A percentile compares a stretch with the other conserved stretches of the same genome.
phyloP scores from a whole-genome alignment of 371 early-diverging fungal species.

The Mucor lusitanicus region DNA sequence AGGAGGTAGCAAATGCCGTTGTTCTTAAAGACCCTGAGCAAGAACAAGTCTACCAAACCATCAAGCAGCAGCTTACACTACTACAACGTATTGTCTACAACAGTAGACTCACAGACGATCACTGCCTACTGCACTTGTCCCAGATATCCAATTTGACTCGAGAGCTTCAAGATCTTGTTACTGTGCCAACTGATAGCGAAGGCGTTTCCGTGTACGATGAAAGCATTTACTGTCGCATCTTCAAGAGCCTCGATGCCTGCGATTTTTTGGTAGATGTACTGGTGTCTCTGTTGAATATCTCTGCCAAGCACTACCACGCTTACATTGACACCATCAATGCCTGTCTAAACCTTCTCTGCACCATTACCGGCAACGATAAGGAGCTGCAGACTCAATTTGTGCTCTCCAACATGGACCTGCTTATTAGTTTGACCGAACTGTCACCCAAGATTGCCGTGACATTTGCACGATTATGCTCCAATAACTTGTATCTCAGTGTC shows the following conservation, averaged over 20 bases:
- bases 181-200: constrained; percentile 9
- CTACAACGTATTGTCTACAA: constrained; percentile 18
- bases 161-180: constrained; percentile 34
- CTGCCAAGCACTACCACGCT: constrained; percentile 16
- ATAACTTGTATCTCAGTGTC: constrained; percentile 40
- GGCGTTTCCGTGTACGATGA: constrained; percentile 7
- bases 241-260: constrained; percentile 31
- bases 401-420: constrained; percentile 43
- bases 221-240: constrained; percentile 27
- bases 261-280: constrained; percentile 27
- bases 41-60: constrained; percentile 38
- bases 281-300: constrained; percentile 25
- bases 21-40: constrained; percentile 43
- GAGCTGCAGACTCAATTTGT: constrained; percentile 30
- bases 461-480: constrained; percentile 31
- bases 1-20: constrained; percentile 30
- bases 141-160: constrained; percentile 25
- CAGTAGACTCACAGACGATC: constrained; percentile 20
- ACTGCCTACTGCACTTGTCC: constrained; percentile 11
- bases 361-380: background rate
- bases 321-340: background rate
- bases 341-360: background rate
- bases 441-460: constrained; percentile 19
- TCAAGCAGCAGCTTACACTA: constrained; percentile 30
- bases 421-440: constrained; percentile 36